phyloP scores from a whole-genome alignment of 2,329 filamentous ascomycete species.

The Pseudogymnoascus sp. region DNA sequence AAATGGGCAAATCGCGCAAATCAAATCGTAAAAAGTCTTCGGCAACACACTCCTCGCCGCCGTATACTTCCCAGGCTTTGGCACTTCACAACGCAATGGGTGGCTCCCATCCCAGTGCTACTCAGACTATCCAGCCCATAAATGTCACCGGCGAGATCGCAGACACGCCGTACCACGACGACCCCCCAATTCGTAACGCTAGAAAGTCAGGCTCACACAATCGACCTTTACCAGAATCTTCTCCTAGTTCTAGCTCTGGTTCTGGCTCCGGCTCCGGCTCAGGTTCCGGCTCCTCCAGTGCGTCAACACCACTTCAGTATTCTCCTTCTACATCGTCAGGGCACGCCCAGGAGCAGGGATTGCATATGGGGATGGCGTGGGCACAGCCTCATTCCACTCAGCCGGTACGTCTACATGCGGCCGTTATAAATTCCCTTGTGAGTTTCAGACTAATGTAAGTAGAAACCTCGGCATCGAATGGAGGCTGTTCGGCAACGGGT shows the following conservation, averaged over 20 bases:
- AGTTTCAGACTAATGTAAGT: background rate
- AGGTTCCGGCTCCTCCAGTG: background rate
- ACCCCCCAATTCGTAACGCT: background rate
- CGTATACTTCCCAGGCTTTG: background rate
- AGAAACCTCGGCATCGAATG: constrained; percentile 1
- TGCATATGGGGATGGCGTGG: constrained; percentile 4
- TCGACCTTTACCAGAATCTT: background rate
- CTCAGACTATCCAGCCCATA: background rate
- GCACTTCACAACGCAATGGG: background rate
- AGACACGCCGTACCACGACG: background rate
- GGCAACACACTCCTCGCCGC: background rate
- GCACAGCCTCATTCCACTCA: background rate
- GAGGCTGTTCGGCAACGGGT: background rate
- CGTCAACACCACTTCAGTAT: background rate
- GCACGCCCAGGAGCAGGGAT: background rate
- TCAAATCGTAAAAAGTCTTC: background rate
- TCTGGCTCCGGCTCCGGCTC: background rate
- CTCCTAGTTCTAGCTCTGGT: background rate
- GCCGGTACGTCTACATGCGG: background rate
- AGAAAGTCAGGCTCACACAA: background rate
- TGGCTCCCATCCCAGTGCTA: background rate
- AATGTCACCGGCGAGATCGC: background rate
- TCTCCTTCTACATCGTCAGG: background rate
- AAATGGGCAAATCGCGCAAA: background rate
- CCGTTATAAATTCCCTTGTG: background rate